Evolutionary conservation across 2,329 filamentous ascomycete species (phyloP), one percentile per base, ranked within the genome.

Genomic region (Hypoxylon sp.): DNA sequence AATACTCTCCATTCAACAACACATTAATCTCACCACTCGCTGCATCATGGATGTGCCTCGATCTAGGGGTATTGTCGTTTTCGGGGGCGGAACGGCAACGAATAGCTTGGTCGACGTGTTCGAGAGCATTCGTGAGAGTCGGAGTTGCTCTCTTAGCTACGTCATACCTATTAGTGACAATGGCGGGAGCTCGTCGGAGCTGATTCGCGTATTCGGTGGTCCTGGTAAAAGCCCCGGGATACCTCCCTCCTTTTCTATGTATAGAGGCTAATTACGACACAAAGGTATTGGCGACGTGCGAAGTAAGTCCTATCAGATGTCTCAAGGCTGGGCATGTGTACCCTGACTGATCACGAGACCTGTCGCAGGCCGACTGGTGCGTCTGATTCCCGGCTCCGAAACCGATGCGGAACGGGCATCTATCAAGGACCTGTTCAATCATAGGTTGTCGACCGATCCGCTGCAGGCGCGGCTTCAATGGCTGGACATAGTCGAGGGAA

Each of bases 161-260:
- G 88, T 97, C 62, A 97, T 98, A 54, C 94, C 94, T 34, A 97
- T 97, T 75, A 95, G 91, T 68, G 94, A 98, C 79, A 98, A 98
- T 78, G 94, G 94, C 50, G 94, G 94, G 39, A 96, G 92, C 71
- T 96, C 93, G 2, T 97, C 92, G 46, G 94, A 98, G 80, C 82
- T 97, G 72, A 97, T 97, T 69, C 87, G 95, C 34, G 93, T 98
- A 34, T 95, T 98, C 79, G 95, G 94, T 13, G 95, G 95, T 1
- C 94, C 94, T 68, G 94, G 94, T 90, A 79, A 58, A 79, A 26
- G 8, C 20, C 43, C 20, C 6, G 20, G 20, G 3, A 22, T 6
- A 10, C 22, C 19, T 11, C 11, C 15, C 13, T 50, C 10, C n/a
- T 13, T 37, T n/a, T 17, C 39, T 51, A 20, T 47, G 7, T 28